phyloP scores from a whole-genome alignment of 345 rosid species.

The Citrus sinensis region DNA sequence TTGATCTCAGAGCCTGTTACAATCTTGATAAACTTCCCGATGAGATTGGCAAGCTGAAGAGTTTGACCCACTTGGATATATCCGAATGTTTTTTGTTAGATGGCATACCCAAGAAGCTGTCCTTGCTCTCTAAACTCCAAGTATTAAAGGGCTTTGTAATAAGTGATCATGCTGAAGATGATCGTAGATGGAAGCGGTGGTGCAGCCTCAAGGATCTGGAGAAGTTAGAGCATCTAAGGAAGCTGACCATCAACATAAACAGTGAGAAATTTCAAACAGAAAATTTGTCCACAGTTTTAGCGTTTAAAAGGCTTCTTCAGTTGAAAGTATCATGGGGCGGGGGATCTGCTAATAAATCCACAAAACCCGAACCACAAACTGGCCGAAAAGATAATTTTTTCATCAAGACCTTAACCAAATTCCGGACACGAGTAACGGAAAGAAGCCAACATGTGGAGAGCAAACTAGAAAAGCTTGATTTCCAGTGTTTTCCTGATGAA shows the following conservation, averaged over 20 bases:
- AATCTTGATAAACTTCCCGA: conserved; percentile 48
- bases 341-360: neutral
- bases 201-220: conserved; percentile 18
- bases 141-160: conserved; percentile 70
- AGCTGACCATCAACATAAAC: conserved; percentile 10
- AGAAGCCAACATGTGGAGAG: neutral
- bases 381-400: neutral
- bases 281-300: neutral
- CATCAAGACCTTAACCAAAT: neutral
- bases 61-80: conserved; percentile 46
- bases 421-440: neutral
- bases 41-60: conserved; percentile 34
- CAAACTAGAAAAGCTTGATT: conserved; percentile 24
- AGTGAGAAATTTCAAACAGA: neutral
- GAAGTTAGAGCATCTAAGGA: conserved; percentile 25
- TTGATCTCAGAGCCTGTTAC: conserved; percentile 60
- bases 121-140: conserved; percentile 33
- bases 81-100: conserved; percentile 55
- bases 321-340: neutral
- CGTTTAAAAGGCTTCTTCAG: neutral
- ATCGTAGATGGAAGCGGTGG: neutral
- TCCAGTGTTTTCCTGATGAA: conserved; percentile 16
- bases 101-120: conserved; percentile 41
- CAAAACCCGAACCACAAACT: neutral
- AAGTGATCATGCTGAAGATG: conserved; percentile 11